Evolutionary conservation across 768 basidiomycete genomes (phyloP), one percentile per base, ranked within the genome.

Genomic region (Calocera viscosa): DNA sequence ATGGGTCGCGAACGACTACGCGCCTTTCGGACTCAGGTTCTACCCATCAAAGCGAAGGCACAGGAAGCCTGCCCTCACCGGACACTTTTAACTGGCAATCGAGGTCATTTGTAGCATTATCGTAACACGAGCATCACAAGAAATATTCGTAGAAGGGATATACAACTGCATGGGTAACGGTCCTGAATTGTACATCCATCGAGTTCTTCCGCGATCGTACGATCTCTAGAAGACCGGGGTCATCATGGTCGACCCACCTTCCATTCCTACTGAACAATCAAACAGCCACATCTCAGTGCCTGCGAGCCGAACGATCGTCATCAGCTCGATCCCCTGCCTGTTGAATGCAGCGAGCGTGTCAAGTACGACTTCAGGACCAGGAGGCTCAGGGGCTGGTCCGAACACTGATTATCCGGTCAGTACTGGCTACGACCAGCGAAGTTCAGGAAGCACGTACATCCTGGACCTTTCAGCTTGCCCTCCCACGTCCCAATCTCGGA

Each of bases 281-380:
- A 60, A 60, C 5, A 60, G 53, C 53, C 53, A 60, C 53, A 60
- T 60, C 30, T 60, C 53, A 19, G 53, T 60, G 30, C 53, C 53
- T 8, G 53, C 53, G 8, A 28, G 53, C 10, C 19, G 24, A 2
- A 60, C 30, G 22, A 60, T 26, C 26, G 53, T 60, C 53, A 60
- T 28, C 8, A 60, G 53, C 30, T 60, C 53, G 53, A 60, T 60
- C 3, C 53, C 53, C 22, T 60, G 53, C 30, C 53, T 60, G 53
- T 60, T 60, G 26, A 60, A 32, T 26, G 53, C 53, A 16, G 53
- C 53, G 30, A 60, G 53, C 14, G 26, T 60, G 11, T 60, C 53
- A 5, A 60, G 53, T 32, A 60, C 53, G 26, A 60, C 53, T 22
- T 60, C 53, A 11, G 53, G 53, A 10, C 53, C 53, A 8, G 53